Evolutionary conservation across 1,139 yeast genomes (phyloP).

Genomic region (Debaryomyces coudertii): DNA sequence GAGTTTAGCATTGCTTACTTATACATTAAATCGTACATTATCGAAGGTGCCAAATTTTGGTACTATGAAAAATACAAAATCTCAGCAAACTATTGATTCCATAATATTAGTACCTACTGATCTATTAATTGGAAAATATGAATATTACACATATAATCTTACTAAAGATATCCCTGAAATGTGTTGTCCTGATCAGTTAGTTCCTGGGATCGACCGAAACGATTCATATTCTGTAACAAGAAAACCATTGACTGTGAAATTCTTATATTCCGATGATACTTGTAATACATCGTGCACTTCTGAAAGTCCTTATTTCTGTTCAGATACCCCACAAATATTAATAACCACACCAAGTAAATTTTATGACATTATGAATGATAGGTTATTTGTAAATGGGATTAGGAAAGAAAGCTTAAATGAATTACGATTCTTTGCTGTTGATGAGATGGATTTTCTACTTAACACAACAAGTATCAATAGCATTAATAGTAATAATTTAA

Average conservation of each 20-base stretch:
- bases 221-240: constrained; percentile 20
- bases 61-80: constrained; percentile 10
- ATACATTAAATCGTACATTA: constrained; percentile 28
- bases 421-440: constrained; percentile 26
- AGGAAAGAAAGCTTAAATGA: constrained; percentile 14
- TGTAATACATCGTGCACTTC: constrained; percentile 1
- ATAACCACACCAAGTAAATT: constrained; percentile 25
- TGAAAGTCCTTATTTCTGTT: constrained; percentile 7
- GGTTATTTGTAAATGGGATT: background rate
- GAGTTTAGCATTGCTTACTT: constrained; percentile 25
- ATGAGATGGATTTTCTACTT: constrained; percentile 25
- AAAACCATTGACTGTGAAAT: constrained; percentile 26
- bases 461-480: constrained; percentile 19
- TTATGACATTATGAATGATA: constrained; percentile 12
- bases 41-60: constrained; percentile 26
- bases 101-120: constrained; percentile 35
- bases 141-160: constrained; percentile 17
- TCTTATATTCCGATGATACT: constrained; percentile 12
- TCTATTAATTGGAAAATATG: constrained; percentile 25
- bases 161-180: constrained; percentile 23
- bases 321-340: constrained; percentile 26
- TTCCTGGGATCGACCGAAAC: constrained; percentile 9
- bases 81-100: constrained; percentile 20
- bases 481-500: constrained; percentile 10
- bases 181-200: constrained; percentile 30